A percentile compares a stretch with the other conserved stretches of the same genome.
phyloP scores from a whole-genome alignment of 2,329 filamentous ascomycete genomes.

The Cyphellophora europaea region DNA sequence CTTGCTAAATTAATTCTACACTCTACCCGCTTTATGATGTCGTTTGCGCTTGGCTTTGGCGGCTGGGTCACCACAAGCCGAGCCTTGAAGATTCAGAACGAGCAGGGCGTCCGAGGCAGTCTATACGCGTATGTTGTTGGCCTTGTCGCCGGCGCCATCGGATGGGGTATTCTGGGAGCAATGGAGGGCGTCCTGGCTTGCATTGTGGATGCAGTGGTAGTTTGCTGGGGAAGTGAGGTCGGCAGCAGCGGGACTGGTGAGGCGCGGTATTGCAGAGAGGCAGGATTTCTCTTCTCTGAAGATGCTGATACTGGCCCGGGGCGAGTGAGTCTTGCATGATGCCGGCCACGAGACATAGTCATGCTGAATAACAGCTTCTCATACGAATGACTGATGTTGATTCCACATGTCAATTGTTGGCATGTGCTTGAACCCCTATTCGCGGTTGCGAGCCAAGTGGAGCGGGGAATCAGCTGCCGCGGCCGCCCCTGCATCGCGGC shows the following conservation, averaged over 20 bases:
- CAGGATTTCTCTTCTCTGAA: conserved; percentile 77
- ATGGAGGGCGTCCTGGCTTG: conserved; percentile 84
- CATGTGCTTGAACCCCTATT: too few species aligned
- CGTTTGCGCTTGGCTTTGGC: conserved; percentile 78
- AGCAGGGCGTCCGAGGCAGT: conserved; percentile 58
- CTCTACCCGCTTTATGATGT: conserved; percentile 84
- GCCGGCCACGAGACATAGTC: too few species aligned
- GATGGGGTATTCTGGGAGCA: conserved; percentile 83
- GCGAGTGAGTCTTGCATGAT: too few species aligned
- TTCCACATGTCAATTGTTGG: too few species aligned
- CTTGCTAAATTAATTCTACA: conserved; percentile 87
- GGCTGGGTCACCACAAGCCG: conserved; percentile 94
- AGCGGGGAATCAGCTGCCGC: too few species aligned
- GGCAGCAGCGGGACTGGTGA: conserved; percentile 54
- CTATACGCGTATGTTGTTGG: conserved; percentile 93
- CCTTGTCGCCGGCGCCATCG: conserved; percentile 84
- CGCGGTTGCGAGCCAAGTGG: too few species aligned
- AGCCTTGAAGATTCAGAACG: conserved; percentile 56
- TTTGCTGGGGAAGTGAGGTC: conserved; percentile 90
- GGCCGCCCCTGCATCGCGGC: too few species aligned
- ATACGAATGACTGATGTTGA: too few species aligned
- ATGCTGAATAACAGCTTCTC: too few species aligned
- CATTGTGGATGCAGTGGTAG: conserved; percentile 77
- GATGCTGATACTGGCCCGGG: conserved; percentile 15
- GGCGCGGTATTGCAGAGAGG: conserved; percentile 80